Evolutionary conservation across 129 eudicot species (phyloP).

Genomic region (Pseudognaphalium luteoalbum): DNA sequence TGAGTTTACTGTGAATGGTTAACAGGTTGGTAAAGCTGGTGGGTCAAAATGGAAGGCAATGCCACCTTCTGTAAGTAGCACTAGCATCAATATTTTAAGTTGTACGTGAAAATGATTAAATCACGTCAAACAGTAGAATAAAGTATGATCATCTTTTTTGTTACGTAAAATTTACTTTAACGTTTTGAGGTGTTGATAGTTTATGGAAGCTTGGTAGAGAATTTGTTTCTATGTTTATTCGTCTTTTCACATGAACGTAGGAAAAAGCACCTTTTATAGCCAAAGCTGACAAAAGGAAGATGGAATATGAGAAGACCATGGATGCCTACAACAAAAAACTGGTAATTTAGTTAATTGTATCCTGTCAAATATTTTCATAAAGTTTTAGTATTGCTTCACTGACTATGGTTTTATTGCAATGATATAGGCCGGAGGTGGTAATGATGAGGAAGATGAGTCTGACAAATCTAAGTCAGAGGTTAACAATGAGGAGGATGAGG

Average conservation of each 20-base stretch:
- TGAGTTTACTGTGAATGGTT: not conserved
- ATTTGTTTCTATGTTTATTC: not conserved
- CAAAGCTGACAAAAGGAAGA: conserved; percentile 72
- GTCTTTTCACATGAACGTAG: conserved; percentile 30
- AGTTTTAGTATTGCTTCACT: not conserved
- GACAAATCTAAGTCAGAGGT: conserved; percentile 87
- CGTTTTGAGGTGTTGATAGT: not conserved
- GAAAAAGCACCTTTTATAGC: conserved; percentile 69
- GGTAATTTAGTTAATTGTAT: conserved; percentile 29
- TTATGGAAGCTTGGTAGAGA: not conserved
- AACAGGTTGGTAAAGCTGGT: conserved; percentile 87
- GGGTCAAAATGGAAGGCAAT: conserved; percentile 76
- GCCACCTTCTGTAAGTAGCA: conserved; percentile 50
- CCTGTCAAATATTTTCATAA: not conserved
- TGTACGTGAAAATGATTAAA: not conserved
- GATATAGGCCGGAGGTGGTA: conserved; percentile 37
- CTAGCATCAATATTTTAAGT: not conserved
- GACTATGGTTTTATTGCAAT: conserved; percentile 16
- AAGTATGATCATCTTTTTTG: not conserved
- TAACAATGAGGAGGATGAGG: conserved; percentile 13
- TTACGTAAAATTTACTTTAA: not conserved
- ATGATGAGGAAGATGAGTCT: conserved; percentile 59
- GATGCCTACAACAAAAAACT: conserved; percentile 52
- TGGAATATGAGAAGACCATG: conserved; percentile 56
- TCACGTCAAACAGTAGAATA: not conserved